Base-by-base conservation (phyloP, 305 asterid genomes). In the Solanum hybrid region DNA sequence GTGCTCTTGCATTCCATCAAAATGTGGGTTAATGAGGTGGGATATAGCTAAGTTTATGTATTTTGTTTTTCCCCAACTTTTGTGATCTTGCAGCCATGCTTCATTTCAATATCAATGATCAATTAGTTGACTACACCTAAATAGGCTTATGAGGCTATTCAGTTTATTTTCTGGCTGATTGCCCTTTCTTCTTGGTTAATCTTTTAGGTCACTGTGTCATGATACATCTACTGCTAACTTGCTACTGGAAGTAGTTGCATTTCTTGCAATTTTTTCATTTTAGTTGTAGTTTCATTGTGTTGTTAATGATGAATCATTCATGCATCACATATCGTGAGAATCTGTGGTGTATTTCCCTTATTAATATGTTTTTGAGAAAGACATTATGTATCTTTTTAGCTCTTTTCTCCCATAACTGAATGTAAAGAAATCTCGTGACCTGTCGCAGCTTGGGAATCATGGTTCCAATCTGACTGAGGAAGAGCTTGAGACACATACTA, bases 401-500 rank as follows among this genome's bases (percentile, higher is more conserved):
- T 85, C 32, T 31, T 57, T 85, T 34, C 32, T 85, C 77, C 27
- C 8, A 61, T 45, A 77, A 78, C 24, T 45, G 87, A 79, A 29
- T 89, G 31, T 73, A 14, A 51, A 45, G 11, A 20, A 68, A 79
- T 20, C 38, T 13, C 7, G 61, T 87, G 45, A 89, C 90, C 79
- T 88, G 87, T 91, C 92, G 92, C 97, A 97, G 99, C 99, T 97
- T 91, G 98, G 99, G 57, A 93, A 92, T 90, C 98, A 96, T 93
- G 99, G 98, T 86, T 96, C 98, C 92, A 96, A 96, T 93, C 91
- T 97, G 91, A 97, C 99, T 0, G 99, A 97, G 93, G 99, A 97
- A 94, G 99, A 97, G 93, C 99, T 97, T 89, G 99, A 96, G 92
- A 96, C 97, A 39, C 99, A 97, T 93, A 97, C 99, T 65, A 97